phyloP scores from a whole-genome alignment of 2,329 filamentous ascomycete genomes.

The Cordyceps fumosorosea region DNA sequence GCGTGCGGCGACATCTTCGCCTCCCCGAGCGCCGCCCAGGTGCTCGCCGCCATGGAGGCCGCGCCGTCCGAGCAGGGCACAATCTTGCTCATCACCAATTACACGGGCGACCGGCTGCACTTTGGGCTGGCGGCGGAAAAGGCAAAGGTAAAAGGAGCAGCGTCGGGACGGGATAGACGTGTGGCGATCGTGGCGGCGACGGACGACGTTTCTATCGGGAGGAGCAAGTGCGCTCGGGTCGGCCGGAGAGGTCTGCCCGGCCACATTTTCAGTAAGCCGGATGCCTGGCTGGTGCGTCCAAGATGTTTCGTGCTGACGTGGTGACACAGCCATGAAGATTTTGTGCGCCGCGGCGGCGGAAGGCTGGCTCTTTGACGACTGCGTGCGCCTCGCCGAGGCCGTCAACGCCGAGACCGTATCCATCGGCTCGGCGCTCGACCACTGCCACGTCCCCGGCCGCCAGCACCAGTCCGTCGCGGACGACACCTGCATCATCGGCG shows the following conservation, averaged over 20 bases:
- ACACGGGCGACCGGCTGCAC: constrained; percentile 57
- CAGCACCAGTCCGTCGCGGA: constrained; percentile 37
- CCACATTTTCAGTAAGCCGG: constrained; percentile 45
- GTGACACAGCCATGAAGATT: constrained; percentile 44
- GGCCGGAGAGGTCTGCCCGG: constrained; percentile 56
- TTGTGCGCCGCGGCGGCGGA: constrained; percentile 44
- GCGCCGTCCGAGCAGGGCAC: constrained; percentile 47
- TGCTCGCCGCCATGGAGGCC: constrained; percentile 50
- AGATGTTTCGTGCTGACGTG: constrained; percentile 21
- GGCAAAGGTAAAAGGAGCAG: constrained; percentile 46
- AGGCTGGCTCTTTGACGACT: constrained; percentile 40
- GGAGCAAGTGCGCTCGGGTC: constrained; percentile 50
- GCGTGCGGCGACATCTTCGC: constrained; percentile 59
- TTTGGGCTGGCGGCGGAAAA: constrained; percentile 55
- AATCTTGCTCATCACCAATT: constrained; percentile 57
- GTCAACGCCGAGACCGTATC: constrained; percentile 47
- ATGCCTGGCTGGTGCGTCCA: constrained; percentile 32
- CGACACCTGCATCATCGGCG: constrained; percentile 54
- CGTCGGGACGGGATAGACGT: constrained; percentile 50
- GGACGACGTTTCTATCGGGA: background rate
- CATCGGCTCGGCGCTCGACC: constrained; percentile 52
- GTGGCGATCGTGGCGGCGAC: constrained; percentile 51
- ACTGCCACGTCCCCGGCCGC: constrained; percentile 52
- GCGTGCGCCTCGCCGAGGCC: constrained; percentile 43
- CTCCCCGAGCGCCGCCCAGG: constrained; percentile 57